These are phyloP conservation scores for Loxodes magnus DNA, from an alignment of 73 alveolate genomes.

Conservation along the genomic window DNA sequence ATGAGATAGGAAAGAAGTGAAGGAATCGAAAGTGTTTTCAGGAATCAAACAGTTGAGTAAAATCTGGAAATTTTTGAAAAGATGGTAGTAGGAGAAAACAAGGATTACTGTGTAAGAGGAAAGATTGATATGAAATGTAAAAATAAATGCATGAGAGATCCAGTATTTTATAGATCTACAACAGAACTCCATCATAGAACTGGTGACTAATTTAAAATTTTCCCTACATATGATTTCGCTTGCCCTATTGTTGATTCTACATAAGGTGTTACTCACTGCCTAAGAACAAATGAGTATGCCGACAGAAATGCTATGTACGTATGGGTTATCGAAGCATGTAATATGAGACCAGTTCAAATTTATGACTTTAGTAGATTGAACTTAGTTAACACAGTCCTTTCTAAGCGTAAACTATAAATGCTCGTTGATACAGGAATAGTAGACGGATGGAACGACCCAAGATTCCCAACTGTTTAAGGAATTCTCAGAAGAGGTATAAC, in stretches of 20 bases:
- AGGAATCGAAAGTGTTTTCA: constrained; percentile 72
- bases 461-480: constrained; percentile 99
- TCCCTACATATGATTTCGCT: constrained; percentile 97
- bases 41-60: constrained; percentile 65
- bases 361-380: constrained; percentile 83
- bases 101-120: constrained; percentile 89
- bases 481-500: constrained; percentile 96
- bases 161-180: constrained; percentile 87
- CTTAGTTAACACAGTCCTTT: constrained; percentile 70
- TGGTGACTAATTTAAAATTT: constrained; percentile 75
- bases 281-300: constrained; percentile 93
- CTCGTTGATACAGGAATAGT: constrained; percentile 83
- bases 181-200: constrained; percentile 79
- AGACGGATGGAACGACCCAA: constrained; percentile 99
- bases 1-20: constrained; percentile 86
- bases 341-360: constrained; percentile 60
- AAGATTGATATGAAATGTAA: constrained; percentile 71
- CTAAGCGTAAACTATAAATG: constrained; percentile 81
- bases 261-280: constrained; percentile 96
- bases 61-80: constrained; percentile 59
- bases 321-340: constrained; percentile 64
- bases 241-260: constrained; percentile 95
- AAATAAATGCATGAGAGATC: constrained; percentile 94
- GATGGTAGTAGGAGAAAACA: constrained; percentile 40
- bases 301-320: constrained; percentile 91